Conservation (phyloP, 1,139 yeast species). For the Suhomyces panamericanus region DNA sequence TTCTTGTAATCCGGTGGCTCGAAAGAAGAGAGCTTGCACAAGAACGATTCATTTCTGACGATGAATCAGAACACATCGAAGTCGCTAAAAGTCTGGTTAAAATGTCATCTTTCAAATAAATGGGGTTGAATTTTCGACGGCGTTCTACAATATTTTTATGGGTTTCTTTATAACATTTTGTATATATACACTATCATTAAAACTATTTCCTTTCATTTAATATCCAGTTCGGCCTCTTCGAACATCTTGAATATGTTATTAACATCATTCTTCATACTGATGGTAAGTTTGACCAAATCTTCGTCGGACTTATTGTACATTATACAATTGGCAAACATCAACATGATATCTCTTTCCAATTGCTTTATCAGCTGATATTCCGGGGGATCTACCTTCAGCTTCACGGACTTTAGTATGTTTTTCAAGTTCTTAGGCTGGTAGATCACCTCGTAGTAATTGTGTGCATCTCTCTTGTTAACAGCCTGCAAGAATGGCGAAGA, state of each 20-base stretch:
- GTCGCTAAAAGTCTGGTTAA: not conserved
- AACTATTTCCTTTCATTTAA: conserved; percentile 4
- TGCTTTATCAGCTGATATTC: conserved; percentile 57
- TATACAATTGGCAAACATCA: conserved; percentile 81
- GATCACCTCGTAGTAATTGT: conserved; percentile 62
- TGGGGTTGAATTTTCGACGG: too few species aligned
- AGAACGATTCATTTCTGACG: not conserved
- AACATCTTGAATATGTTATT: conserved; percentile 52
- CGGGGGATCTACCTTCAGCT: conserved; percentile 41
- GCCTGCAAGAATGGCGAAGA: conserved; percentile 76
- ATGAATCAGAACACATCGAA: not conserved
- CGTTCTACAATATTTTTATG: too few species aligned
- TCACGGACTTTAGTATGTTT: conserved; percentile 56
- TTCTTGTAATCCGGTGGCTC: conserved; percentile 17
- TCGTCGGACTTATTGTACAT: conserved; percentile 75
- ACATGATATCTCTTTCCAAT: conserved; percentile 65
- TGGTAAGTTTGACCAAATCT: conserved; percentile 61
- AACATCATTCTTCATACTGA: conserved; percentile 66
- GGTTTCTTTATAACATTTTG: not conserved
- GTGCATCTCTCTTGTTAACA: conserved; percentile 67
- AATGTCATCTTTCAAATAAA: too few species aligned
- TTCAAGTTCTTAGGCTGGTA: conserved; percentile 69
- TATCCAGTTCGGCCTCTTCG: conserved; percentile 36
- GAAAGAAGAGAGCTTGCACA: not conserved
- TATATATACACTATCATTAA: not conserved